Conservation (phyloP, 768 basidiomycete species). For the Nidularia pulvinata region DNA sequence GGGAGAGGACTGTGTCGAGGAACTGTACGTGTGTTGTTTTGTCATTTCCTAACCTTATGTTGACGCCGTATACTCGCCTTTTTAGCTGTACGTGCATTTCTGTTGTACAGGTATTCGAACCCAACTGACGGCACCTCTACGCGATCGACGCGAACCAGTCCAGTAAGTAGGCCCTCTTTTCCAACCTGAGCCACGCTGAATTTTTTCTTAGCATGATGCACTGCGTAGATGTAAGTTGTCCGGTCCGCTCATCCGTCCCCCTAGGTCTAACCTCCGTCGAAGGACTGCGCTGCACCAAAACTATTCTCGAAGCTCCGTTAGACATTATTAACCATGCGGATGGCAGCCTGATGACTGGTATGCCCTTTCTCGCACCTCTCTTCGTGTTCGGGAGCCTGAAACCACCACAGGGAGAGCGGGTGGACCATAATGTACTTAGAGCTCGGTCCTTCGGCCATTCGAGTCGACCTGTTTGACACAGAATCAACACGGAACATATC, state of each 20-base stretch:
- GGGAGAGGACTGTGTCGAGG: constrained; percentile 92
- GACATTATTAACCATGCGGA: not conserved
- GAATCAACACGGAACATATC: too few species aligned
- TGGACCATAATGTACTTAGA: not conserved
- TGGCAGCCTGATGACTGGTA: not conserved
- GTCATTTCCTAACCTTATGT: not conserved
- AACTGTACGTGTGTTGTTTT: constrained; percentile 57
- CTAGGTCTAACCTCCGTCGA: not conserved
- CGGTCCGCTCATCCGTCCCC: not conserved
- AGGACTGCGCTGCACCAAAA: constrained; percentile 71
- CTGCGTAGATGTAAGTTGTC: constrained; percentile 75
- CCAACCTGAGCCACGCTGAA: constrained; percentile 6
- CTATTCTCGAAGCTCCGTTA: constrained; percentile 78
- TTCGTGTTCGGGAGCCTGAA: not conserved
- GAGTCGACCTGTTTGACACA: not conserved
- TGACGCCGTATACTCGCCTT: not conserved
- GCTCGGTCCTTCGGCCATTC: not conserved
- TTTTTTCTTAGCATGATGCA: constrained; percentile 77
- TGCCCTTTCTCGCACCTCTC: not conserved
- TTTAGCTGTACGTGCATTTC: not conserved
- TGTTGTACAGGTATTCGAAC: not conserved
- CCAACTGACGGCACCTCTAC: not conserved
- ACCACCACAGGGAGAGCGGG: not conserved
- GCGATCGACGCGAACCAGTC: constrained; percentile 30
- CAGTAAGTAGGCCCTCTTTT: constrained; percentile 38